Base-by-base conservation (phyloP, 1,284 basidiomycete species). In the Peniophora sp. region DNA sequence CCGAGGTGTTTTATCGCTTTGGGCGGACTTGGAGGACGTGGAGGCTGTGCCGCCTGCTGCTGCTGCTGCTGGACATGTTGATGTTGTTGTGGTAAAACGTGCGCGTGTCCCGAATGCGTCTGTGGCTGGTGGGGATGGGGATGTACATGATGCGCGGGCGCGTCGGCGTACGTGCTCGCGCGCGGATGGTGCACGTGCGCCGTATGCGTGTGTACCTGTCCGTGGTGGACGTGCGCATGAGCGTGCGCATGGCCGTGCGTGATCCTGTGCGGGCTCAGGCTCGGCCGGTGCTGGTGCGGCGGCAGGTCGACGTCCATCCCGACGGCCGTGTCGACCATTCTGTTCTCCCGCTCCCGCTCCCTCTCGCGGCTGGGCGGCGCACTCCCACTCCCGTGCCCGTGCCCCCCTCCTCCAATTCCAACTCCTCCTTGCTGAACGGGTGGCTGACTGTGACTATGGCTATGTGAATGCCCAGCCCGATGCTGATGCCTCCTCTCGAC, bases 1-100 rank as follows among this genome's bases (percentile, higher is more conserved):
- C 85, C 83, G 27, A 85, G 64, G 52, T 84, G 52, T 27, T 70
- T 67, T 22, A 63, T 74, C 63, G 55, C 72, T 61, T 55, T 69
- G 58, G 50, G 48, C 18, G 58, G 60, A 15, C 55, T 34, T 24
- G 39, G 55, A 24, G 47, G 58, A 27, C 53, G 62, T 36, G 54
- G 41, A 10, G 46, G 61, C 44, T 58, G 54, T 54, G 45, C 24
- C n/a, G n/a, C n/a, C n/a, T n/a, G n/a, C n/a, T 35, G 52, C 51
- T 10, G 48, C 52, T 32, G 56, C 51, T 35, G 60, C 39, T 36
- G 52, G 47, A 47, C 54, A 37, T 49, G 49, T 3, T 46, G 46
- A 18, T 49, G 47, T 3, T 48, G 59, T 51, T 49, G 64, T 48
- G 58, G 62, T 43, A 55, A 55, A 42, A 44, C 57, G 43, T 47